Evolutionary conservation across 2,329 filamentous ascomycete genomes (phyloP), one percentile per base, ranked within the genome.

Genomic region (Aphanocladium album): DNA sequence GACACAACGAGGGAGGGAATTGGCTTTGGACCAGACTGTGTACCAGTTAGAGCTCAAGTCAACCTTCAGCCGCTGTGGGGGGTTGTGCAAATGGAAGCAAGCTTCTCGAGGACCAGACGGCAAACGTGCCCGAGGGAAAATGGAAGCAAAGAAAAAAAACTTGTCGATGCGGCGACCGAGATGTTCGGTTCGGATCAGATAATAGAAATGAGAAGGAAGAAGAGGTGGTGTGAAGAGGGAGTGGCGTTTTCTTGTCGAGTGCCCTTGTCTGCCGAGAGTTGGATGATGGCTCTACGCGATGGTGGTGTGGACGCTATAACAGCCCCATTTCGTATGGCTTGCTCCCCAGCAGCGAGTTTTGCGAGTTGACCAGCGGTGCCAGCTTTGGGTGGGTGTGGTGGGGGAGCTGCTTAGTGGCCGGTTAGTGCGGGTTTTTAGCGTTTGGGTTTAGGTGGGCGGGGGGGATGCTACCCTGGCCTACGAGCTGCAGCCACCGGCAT

Each of bases 121-220:
- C 19, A 43, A 33, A 33, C 37, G 39, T 9, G 21, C 19, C 27
- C 11, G 39, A 11, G 9, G 17, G 25, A 19, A 17, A 27, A n/a
- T 16, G 30, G 25, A 21, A 12, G n/a, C 14, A 45, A 3, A 45
- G 16, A 33, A 9, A 1, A 43, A 30, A n/a, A 33, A 9, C 21
- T 7, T 17, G 16, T 16, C n/a, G 43, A 49, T 39, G 43, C 53
- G 53, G 53, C 46, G 43, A 56, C 53, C 53, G 53, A 56, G 43
- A 47, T 39, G 46, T 45, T 58, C 46, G 56, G 45, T 51, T 58
- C 56, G 56, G 56, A 58, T 58, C 56, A 58, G 41, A 56, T 56
- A 56, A 56, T 56, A 19, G 2, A 17, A 35, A 37, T 25, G n/a
- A 27, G 7, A n/a, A 46, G 19, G 37, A 14, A n/a, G n/a, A n/a